phyloP scores from a whole-genome alignment of 768 basidiomycete genomes.

The Lactarius quietus region DNA sequence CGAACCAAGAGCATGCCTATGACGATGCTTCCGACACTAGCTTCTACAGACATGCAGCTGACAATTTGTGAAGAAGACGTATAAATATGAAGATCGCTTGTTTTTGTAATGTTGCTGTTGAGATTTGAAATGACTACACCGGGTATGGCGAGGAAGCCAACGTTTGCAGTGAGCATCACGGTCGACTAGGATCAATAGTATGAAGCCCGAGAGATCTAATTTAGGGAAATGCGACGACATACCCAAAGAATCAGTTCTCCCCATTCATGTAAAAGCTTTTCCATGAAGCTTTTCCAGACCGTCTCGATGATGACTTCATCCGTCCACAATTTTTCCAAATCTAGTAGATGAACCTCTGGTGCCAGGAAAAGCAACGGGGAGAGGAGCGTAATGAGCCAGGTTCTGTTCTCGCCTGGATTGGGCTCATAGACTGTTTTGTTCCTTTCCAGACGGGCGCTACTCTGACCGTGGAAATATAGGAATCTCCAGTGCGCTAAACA shows the following conservation, averaged over 20 bases:
- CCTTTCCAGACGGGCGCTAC: neutral
- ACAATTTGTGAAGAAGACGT: slow-evolving; percentile 29
- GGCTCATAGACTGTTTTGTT: neutral
- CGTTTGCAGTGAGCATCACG: slow-evolving; percentile 22
- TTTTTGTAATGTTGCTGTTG: too few species aligned
- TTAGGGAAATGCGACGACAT: neutral
- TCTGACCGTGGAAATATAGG: slow-evolving; percentile 2
- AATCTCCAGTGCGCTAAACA: slow-evolving; percentile 7
- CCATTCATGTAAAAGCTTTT: neutral
- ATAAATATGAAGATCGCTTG: neutral
- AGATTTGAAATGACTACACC: slow-evolving; percentile 19
- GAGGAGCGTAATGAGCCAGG: neutral
- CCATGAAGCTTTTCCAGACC: neutral
- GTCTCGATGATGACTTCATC: slow-evolving; percentile 1
- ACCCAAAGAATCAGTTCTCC: slow-evolving; percentile 2
- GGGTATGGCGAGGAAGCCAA: slow-evolving; percentile 36
- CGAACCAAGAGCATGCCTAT: slow-evolving; percentile 44
- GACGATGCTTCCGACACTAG: slow-evolving; percentile 46
- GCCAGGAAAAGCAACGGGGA: neutral
- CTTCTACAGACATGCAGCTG: slow-evolving; percentile 46
- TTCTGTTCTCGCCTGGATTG: neutral
- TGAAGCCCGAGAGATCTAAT: neutral
- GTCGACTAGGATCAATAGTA: slow-evolving; percentile 27
- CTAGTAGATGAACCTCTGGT: slow-evolving; percentile 1
- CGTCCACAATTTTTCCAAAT: neutral